These are phyloP conservation scores for Zalaria sp. DNA, from an alignment of 2,329 filamentous ascomycete genomes.

Conservation along the genomic window DNA sequence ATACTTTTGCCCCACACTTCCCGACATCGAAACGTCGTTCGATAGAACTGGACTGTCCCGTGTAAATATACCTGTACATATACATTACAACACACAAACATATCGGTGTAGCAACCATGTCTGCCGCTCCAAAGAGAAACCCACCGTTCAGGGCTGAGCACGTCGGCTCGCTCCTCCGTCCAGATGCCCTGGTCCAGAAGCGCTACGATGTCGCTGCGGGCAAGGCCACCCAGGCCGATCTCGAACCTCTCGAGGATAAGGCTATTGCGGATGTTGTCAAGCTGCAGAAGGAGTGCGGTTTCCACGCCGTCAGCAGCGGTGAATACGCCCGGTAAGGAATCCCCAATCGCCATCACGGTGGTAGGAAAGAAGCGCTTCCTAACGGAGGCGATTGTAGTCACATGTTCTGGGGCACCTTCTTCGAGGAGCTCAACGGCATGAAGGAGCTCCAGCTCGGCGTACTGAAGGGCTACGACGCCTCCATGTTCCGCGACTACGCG, in stretches of 20 bases:
- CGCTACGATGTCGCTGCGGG: constrained; percentile 33
- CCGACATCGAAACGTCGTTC: too few species aligned
- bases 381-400: constrained; percentile 6
- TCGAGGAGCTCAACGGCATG: constrained; percentile 40
- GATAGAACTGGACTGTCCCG: too few species aligned
- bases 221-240: constrained; percentile 11
- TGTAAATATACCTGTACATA: too few species aligned
- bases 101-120: background rate
- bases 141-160: constrained; percentile 59
- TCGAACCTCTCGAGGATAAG: constrained; percentile 17
- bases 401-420: constrained; percentile 44
- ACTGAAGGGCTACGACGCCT: constrained; percentile 35
- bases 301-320: constrained; percentile 18
- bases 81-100: too few species aligned
- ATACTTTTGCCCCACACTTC: too few species aligned
- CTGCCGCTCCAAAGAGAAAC: constrained; percentile 8
- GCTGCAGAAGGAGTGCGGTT: constrained; percentile 17
- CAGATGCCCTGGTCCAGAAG: constrained; percentile 45
- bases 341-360: background rate
- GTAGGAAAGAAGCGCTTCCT: background rate
- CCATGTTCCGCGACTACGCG: constrained; percentile 43
- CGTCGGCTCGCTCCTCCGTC: constrained; percentile 55
- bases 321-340: constrained; percentile 16
- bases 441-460: constrained; percentile 35
- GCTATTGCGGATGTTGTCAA: constrained; percentile 17